Percentiles rank a stretch among this genome's conserved stretches.
phyloP scores from a whole-genome alignment of 331 rosid genomes.

The Erythrophleum ivorense region DNA sequence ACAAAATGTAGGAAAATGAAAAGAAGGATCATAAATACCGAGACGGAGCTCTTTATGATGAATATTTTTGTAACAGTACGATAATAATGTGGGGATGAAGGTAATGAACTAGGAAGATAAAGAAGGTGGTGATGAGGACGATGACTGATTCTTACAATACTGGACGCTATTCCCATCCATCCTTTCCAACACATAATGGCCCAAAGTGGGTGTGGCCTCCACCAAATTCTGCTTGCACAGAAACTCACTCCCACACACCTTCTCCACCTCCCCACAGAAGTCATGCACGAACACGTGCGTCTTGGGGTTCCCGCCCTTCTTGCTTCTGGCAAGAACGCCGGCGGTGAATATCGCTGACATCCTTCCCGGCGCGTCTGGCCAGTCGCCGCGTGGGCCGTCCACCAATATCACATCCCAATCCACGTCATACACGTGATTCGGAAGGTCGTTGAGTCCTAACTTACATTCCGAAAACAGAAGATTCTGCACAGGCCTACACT shows the following conservation, averaged over 20 bases:
- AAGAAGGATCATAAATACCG: conserved; percentile 42
- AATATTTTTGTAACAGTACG: background rate
- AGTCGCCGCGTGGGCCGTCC: conserved; percentile 76
- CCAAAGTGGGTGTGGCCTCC: conserved; percentile 52
- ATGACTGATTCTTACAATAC: conserved; percentile 54
- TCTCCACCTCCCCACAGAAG: conserved; percentile 55
- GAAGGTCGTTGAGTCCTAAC: conserved; percentile 75
- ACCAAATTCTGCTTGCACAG: conserved; percentile 66
- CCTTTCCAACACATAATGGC: conserved; percentile 69
- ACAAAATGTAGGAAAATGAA: background rate
- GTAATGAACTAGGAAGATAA: conserved; percentile 25
- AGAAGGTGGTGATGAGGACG: conserved; percentile 13
- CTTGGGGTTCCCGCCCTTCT: conserved; percentile 70
- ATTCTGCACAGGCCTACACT: conserved; percentile 80
- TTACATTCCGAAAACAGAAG: conserved; percentile 75
- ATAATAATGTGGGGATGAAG: background rate
- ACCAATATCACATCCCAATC: conserved; percentile 79
- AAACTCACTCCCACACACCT: conserved; percentile 61
- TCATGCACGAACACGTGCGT: conserved; percentile 85
- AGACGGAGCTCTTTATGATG: conserved; percentile 19
- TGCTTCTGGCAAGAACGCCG: conserved; percentile 75
- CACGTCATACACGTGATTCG: conserved; percentile 75
- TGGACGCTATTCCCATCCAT: conserved; percentile 66
- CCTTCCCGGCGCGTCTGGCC: conserved; percentile 80
- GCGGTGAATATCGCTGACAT: conserved; percentile 78